phyloP scores from a whole-genome alignment of 805 yeast genomes.

The Metschnikowia orientalis region DNA sequence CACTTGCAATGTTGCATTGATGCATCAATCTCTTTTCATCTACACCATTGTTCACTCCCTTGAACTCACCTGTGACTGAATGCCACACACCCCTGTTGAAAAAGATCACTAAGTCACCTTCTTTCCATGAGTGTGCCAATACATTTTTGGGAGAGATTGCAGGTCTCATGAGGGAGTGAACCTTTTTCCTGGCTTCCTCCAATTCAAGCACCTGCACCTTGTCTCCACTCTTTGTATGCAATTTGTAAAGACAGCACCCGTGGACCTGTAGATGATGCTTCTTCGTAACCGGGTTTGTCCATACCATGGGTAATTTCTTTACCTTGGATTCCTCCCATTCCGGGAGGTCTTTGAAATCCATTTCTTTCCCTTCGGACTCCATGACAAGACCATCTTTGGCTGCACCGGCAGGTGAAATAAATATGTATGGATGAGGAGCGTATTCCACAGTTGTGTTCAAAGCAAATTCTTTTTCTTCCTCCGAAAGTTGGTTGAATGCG shows the following conservation, averaged over 20 bases:
- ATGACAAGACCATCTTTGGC: constrained; percentile 84
- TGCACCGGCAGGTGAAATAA: constrained; percentile 74
- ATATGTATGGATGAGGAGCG: constrained; percentile 91
- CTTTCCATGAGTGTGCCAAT: constrained; percentile 77
- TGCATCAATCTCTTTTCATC: constrained; percentile 86
- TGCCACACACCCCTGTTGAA: constrained; percentile 90
- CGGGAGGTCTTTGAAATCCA: constrained; percentile 63
- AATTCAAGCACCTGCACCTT: constrained; percentile 46
- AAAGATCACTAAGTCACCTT: constrained; percentile 83
- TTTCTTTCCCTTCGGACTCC: constrained; percentile 75
- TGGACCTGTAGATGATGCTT: constrained; percentile 82
- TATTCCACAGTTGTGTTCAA: constrained; percentile 76
- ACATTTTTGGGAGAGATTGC: constrained; percentile 70
- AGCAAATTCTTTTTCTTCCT: constrained; percentile 71
- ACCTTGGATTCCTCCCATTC: constrained; percentile 77
- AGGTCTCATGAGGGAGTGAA: constrained; percentile 77
- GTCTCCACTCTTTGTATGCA: constrained; percentile 55
- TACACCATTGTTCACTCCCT: constrained; percentile 40
- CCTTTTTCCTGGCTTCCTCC: constrained; percentile 68
- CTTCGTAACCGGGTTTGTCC: constrained; percentile 88
- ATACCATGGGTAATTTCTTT: constrained; percentile 77
- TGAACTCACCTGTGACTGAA: constrained; percentile 85
- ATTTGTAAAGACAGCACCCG: constrained; percentile 76
- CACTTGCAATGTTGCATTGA: constrained; percentile 89
- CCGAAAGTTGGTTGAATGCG: constrained; percentile 63